Percentiles rank a stretch among this genome's conserved stretches.
Conservation (phyloP, 306 rosid species). For the Styphnolobium japonicum region DNA sequence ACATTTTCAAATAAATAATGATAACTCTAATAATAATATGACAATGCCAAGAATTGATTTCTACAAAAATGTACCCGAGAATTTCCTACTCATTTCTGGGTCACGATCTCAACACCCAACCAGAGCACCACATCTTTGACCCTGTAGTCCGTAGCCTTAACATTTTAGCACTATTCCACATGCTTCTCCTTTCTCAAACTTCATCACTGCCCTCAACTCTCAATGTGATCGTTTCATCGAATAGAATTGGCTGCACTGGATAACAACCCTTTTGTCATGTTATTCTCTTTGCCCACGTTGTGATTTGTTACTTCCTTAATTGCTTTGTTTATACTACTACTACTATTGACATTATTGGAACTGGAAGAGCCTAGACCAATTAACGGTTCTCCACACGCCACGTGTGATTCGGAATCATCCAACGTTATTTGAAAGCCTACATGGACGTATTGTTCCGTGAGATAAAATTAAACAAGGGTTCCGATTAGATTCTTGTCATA, state of each 20-base stretch:
- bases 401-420: neutral
- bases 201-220: no score
- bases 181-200: neutral
- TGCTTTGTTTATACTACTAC: neutral
- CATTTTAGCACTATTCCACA: no score
- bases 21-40: no score
- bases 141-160: no score
- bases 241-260: neutral
- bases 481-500: slow-evolving; percentile 2
- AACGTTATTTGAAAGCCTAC: neutral
- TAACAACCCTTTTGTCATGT: neutral
- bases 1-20: no score
- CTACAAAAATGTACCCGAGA: no score
- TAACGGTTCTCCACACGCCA: slow-evolving; percentile 3
- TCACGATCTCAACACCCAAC: no score
- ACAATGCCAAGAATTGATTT: no score
- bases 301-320: neutral
- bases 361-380: neutral
- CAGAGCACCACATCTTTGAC: no score
- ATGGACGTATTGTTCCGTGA: neutral
- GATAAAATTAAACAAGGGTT: slow-evolving; percentile 14
- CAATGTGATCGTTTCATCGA: no score
- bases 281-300: neutral
- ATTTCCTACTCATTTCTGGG: no score
- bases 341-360: slow-evolving; percentile 7